These are phyloP conservation scores for Sporothrix phasma DNA, from an alignment of 2,329 filamentous ascomycete species.

Conservation along the genomic window DNA sequence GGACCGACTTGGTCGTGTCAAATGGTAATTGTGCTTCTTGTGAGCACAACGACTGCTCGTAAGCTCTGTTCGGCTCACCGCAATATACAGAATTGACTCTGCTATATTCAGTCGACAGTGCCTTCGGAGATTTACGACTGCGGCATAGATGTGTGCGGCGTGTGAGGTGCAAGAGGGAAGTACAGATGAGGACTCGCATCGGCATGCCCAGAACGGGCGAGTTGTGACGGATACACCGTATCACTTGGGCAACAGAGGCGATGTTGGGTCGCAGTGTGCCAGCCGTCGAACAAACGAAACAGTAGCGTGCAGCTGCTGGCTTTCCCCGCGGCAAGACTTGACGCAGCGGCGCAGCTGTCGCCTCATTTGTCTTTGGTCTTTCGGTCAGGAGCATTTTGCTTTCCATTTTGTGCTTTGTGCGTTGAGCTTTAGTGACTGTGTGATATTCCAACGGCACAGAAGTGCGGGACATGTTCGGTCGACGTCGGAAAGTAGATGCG, in stretches of 20 bases:
- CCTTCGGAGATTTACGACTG: neutral
- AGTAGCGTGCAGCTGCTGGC: neutral
- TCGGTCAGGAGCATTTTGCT: neutral
- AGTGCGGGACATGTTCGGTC: neutral
- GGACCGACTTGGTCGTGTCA: neutral
- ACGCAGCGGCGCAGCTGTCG: neutral
- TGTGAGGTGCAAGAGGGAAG: too few relatives aligned
- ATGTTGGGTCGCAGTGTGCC: neutral
- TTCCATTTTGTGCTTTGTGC: neutral
- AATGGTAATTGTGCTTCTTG: neutral
- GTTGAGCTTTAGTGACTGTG: neutral
- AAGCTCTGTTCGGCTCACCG: neutral
- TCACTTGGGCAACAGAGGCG: neutral
- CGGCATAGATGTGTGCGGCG: neutral
- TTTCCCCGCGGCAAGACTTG: conserved; percentile 6
- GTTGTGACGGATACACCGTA: neutral
- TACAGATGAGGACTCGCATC: too few relatives aligned
- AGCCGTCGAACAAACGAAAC: neutral
- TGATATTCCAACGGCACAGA: too few relatives aligned
- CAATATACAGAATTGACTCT: neutral
- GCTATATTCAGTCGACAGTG: neutral
- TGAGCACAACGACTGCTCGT: too few relatives aligned
- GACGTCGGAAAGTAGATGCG: neutral
- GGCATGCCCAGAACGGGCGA: neutral
- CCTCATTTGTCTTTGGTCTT: neutral